These are phyloP conservation scores for Aspergillus amoenus DNA, from an alignment of 2,329 filamentous ascomycete genomes.

Conservation along the genomic window DNA sequence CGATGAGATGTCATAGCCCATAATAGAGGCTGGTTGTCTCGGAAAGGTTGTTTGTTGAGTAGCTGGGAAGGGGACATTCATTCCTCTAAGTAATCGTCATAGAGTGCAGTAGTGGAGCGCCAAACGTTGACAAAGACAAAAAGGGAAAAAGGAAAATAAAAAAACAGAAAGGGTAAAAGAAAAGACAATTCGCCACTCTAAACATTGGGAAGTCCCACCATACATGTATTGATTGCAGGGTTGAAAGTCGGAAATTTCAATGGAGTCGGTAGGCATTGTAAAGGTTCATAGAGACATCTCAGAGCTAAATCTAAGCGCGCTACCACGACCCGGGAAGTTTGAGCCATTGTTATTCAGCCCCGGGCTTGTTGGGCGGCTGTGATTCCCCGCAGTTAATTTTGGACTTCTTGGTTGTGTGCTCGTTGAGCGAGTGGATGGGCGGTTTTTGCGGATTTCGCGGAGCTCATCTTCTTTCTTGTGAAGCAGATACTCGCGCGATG, in stretches of 20 bases:
- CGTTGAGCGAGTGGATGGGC: constrained; percentile 43
- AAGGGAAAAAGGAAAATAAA: neutral
- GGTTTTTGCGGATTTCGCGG: constrained; percentile 44
- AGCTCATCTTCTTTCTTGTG: constrained; percentile 47
- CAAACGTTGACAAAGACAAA: neutral
- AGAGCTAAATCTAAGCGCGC: constrained; percentile 40
- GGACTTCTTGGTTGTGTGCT: constrained; percentile 45
- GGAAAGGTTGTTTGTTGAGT: neutral
- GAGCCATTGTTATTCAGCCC: constrained; percentile 34
- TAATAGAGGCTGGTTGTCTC: neutral
- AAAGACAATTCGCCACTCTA: neutral
- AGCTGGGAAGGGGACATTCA: neutral
- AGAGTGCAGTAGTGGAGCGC: neutral
- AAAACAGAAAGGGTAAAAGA: neutral
- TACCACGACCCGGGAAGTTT: constrained; percentile 32
- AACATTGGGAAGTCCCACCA: neutral
- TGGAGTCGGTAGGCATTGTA: neutral
- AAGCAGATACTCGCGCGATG: constrained; percentile 39
- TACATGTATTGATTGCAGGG: neutral
- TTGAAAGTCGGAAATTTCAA: neutral
- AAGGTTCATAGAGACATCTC: constrained; percentile 30
- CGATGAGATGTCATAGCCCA: neutral
- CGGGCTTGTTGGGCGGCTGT: constrained; percentile 42
- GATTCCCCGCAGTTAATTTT: constrained; percentile 32
- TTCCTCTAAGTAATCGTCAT: constrained; percentile 10